Percentiles rank a stretch among this genome's conserved stretches.
Evolutionary conservation across 1,139 yeast genomes (phyloP).

Genomic region (Sugiyamaella paludigena): DNA sequence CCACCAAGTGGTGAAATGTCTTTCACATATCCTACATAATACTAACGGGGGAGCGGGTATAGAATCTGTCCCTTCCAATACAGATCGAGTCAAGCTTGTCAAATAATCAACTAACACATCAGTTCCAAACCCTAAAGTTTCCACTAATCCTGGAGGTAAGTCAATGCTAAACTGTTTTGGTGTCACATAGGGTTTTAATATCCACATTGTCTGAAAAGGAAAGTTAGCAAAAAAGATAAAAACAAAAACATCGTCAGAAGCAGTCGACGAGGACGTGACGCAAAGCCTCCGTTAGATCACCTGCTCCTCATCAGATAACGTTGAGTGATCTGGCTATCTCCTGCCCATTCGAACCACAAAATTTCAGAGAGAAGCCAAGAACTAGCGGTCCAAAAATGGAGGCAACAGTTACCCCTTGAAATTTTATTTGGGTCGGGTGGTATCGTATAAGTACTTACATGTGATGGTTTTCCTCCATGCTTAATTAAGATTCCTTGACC

Average conservation of each 20-base stretch:
- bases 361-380: too few species aligned
- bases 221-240: too few species aligned
- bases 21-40: slow-evolving; percentile 89
- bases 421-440: background rate
- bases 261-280: too few species aligned
- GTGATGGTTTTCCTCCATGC: slow-evolving; percentile 65
- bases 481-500: slow-evolving; percentile 96
- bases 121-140: slow-evolving; percentile 83
- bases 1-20: slow-evolving; percentile 94
- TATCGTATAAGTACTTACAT: slow-evolving; percentile 36
- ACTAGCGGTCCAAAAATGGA: too few species aligned
- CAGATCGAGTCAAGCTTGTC: slow-evolving; percentile 56
- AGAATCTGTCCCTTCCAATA: slow-evolving; percentile 57
- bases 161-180: slow-evolving; percentile 58
- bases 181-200: slow-evolving; percentile 72
- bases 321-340: too few species aligned
- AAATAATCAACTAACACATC: slow-evolving; percentile 78
- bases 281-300: background rate
- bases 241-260: too few species aligned
- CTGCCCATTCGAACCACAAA: too few species aligned
- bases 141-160: slow-evolving; percentile 63
- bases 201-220: slow-evolving; percentile 72
- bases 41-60: slow-evolving; percentile 77
- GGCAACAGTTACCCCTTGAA: too few species aligned
- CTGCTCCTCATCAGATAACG: background rate